A percentile compares a stretch with the other conserved stretches of the same genome.
Conservation (phyloP, 306 rosid genomes). For the Lupinus albus region DNA sequence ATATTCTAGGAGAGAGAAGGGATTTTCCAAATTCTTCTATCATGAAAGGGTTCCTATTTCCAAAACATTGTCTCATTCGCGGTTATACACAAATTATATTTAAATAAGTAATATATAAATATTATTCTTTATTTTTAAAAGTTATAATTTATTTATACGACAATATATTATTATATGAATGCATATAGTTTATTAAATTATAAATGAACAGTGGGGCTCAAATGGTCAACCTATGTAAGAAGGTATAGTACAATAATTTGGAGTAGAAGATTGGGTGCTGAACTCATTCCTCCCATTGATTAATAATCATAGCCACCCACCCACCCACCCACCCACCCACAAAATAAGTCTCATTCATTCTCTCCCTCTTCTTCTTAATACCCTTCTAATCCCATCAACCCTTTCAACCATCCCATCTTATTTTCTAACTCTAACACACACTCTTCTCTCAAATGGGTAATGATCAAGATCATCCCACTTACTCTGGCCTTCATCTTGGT, state of each 20-base stretch:
- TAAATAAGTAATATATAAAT: too few relatives aligned
- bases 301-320: constrained; percentile 83
- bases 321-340: constrained; percentile 84
- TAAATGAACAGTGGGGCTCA: too few relatives aligned
- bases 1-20: too few relatives aligned
- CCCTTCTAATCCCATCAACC: constrained; percentile 49
- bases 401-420: constrained; percentile 45
- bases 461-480: constrained; percentile 52
- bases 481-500: constrained; percentile 60
- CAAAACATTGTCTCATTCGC: too few relatives aligned
- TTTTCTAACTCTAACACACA: constrained; percentile 17
- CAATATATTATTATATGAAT: too few relatives aligned
- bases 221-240: constrained; percentile 86
- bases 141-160: too few relatives aligned
- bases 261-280: constrained; percentile 65
- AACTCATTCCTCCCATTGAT: constrained; percentile 78
- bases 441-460: constrained; percentile 62
- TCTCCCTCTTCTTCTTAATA: constrained; percentile 45
- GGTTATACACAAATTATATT: too few relatives aligned
- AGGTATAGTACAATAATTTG: constrained; percentile 50
- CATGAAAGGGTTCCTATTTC: too few relatives aligned
- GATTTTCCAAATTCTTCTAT: too few relatives aligned
- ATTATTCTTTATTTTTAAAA: too few relatives aligned
- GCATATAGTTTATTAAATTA: too few relatives aligned
- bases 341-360: constrained; percentile 51